Evolutionary conservation across 805 yeast genomes (phyloP).

Genomic region (Candida tibetensis): DNA sequence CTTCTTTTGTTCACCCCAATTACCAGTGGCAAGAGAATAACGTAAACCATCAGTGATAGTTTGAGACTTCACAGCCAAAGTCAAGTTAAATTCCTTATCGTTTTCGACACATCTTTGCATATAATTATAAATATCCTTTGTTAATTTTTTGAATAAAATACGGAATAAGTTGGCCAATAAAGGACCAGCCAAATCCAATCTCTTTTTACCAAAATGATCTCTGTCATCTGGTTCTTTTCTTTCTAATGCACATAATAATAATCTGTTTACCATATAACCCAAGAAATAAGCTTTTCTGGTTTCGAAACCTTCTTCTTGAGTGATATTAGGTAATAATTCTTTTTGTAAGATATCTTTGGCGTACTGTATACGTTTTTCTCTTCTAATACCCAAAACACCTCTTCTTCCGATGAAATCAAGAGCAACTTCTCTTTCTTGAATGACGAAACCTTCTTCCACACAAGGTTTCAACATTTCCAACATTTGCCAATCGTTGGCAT

Average conservation of each 20-base stretch:
- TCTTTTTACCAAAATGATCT: slow-evolving; percentile 98
- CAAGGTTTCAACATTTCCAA: slow-evolving; percentile 98
- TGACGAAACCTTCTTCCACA: slow-evolving; percentile 97
- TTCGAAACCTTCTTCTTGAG: slow-evolving; percentile 96
- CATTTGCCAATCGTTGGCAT: slow-evolving; percentile 99
- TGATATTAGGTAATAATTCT: slow-evolving; percentile 94
- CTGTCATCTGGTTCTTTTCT: slow-evolving; percentile 98
- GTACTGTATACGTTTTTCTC: slow-evolving; percentile 97
- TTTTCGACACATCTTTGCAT: slow-evolving; percentile 99
- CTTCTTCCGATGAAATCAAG: slow-evolving; percentile 97
- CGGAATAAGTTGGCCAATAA: slow-evolving; percentile 93
- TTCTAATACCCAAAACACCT: slow-evolving; percentile 92
- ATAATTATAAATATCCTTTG: slow-evolving; percentile 95
- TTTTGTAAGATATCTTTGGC: slow-evolving; percentile 96
- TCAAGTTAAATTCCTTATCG: slow-evolving; percentile 93
- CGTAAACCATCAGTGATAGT: slow-evolving; percentile 97
- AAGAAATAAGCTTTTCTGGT: slow-evolving; percentile 94
- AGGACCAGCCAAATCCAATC: slow-evolving; percentile 98
- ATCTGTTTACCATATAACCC: slow-evolving; percentile 96
- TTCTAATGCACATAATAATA: slow-evolving; percentile 91
- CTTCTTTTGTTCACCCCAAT: slow-evolving; percentile 99
- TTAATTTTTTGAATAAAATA: slow-evolving; percentile 86
- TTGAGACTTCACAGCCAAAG: slow-evolving; percentile 94
- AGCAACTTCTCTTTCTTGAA: slow-evolving; percentile 97
- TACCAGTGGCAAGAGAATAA: slow-evolving; percentile 98